These are phyloP conservation scores for Penicillium griseofulvum DNA, from an alignment of 2,329 filamentous ascomycete species.

Conservation along the genomic window DNA sequence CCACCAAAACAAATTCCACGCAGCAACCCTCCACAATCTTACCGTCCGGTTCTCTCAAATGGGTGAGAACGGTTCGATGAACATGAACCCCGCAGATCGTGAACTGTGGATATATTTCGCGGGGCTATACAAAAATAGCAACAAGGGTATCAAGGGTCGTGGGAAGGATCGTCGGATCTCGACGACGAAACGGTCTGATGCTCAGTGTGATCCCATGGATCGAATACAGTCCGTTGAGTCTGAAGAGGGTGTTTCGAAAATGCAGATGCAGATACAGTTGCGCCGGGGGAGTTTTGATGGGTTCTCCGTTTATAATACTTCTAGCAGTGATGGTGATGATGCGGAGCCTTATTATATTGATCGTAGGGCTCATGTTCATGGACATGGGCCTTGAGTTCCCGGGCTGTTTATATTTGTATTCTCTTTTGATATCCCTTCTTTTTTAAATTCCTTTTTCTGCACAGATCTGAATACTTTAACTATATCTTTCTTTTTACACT, in stretches of 20 bases:
- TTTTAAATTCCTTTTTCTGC: neutral
- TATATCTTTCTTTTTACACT: neutral
- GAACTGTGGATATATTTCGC: slow-evolving; percentile 83
- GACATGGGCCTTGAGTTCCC: neutral
- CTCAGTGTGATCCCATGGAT: slow-evolving; percentile 8
- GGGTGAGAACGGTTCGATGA: slow-evolving; percentile 60
- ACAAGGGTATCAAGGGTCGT: slow-evolving; percentile 96
- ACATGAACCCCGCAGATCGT: slow-evolving; percentile 66
- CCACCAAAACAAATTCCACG: slow-evolving; percentile 93
- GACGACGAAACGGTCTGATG: slow-evolving; percentile 27
- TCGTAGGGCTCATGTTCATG: slow-evolving; percentile 11
- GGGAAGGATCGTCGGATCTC: slow-evolving; percentile 68
- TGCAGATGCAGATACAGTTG: slow-evolving; percentile 2
- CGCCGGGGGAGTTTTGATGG: slow-evolving; percentile 27
- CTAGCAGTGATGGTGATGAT: slow-evolving; percentile 36
- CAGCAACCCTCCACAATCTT: slow-evolving; percentile 66
- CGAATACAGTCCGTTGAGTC: slow-evolving; percentile 22
- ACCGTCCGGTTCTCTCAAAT: slow-evolving; percentile 68
- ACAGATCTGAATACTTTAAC: neutral
- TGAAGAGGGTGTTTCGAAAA: slow-evolving; percentile 24
- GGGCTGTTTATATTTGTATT: neutral
- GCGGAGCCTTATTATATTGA: slow-evolving; percentile 28
- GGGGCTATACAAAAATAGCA: slow-evolving; percentile 91
- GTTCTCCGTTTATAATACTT: slow-evolving; percentile 30
- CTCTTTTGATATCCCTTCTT: slow-evolving; percentile 2